These are phyloP conservation scores for Priceomyces medius DNA, from an alignment of 805 yeast species.

Conservation along the genomic window DNA sequence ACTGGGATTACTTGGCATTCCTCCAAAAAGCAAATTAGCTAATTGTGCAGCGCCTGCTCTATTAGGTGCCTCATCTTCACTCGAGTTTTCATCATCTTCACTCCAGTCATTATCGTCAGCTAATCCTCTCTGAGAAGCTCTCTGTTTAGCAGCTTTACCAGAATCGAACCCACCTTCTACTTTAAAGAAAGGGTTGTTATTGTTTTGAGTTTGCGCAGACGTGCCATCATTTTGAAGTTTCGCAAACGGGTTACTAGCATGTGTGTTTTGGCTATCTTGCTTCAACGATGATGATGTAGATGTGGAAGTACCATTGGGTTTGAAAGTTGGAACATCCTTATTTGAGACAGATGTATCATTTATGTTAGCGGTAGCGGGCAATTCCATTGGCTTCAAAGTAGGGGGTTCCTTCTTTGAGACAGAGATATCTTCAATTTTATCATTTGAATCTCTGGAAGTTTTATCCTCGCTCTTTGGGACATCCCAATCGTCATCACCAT, in stretches of 20 bases:
- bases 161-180: conserved; percentile 48
- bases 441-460: neutral
- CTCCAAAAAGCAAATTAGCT: conserved; percentile 54
- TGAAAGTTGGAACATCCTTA: neutral
- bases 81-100: conserved; percentile 39
- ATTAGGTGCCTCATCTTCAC: conserved; percentile 50
- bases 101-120: conserved; percentile 48
- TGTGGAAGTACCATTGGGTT: neutral
- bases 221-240: conserved; percentile 22
- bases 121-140: conserved; percentile 67
- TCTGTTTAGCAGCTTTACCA: conserved; percentile 63
- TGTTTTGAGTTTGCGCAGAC: conserved; percentile 13
- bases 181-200: conserved; percentile 61
- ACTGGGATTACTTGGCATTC: conserved; percentile 39
- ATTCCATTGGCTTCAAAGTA: neutral
- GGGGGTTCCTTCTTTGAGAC: neutral
- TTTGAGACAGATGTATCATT: neutral
- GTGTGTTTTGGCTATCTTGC: neutral
- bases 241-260: conserved; percentile 50
- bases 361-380: too few species aligned
- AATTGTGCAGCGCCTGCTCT: conserved; percentile 56
- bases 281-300: neutral
- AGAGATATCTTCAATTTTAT: neutral
- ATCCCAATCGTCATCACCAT: conserved; percentile 2
- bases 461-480: too few species aligned